Conservation (phyloP, 768 basidiomycete genomes). For the Leccinum olivaceopallidum region DNA sequence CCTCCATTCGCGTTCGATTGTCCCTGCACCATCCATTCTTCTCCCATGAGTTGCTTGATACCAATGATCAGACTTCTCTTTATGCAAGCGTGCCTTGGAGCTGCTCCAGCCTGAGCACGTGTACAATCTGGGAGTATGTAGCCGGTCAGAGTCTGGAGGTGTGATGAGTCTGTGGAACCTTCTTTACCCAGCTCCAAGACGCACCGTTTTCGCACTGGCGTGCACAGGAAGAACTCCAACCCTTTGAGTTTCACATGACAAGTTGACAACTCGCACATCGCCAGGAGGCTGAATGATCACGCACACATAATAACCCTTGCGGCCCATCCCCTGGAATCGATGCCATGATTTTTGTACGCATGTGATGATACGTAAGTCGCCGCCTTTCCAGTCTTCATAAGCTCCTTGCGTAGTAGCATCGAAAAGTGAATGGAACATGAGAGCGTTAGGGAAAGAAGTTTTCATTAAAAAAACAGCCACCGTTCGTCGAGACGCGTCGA, state of each 20-base stretch:
- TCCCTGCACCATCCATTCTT: neutral
- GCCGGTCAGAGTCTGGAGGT: neutral
- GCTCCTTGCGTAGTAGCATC: neutral
- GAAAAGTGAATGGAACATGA: neutral
- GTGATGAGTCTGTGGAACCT: neutral
- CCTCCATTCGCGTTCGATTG: neutral
- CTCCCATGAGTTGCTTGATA: neutral
- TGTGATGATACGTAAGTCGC: neutral
- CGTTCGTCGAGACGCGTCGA: neutral
- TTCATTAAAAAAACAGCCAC: neutral
- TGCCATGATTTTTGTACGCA: neutral
- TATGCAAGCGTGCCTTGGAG: neutral
- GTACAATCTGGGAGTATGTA: neutral
- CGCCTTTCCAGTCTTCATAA: neutral
- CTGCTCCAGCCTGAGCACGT: neutral
- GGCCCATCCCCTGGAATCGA: neutral
- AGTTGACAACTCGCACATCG: neutral
- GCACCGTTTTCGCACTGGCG: neutral
- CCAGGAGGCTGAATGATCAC: neutral
- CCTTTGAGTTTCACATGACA: neutral
- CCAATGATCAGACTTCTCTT: neutral
- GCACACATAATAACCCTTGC: neutral
- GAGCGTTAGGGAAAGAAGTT: neutral
- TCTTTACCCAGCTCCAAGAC: neutral
- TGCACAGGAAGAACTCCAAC: neutral